Percentiles rank a stretch among this genome's conserved stretches.
Evolutionary conservation across 139 green algal species (phyloP).

Genomic region (Volvox africanus): DNA sequence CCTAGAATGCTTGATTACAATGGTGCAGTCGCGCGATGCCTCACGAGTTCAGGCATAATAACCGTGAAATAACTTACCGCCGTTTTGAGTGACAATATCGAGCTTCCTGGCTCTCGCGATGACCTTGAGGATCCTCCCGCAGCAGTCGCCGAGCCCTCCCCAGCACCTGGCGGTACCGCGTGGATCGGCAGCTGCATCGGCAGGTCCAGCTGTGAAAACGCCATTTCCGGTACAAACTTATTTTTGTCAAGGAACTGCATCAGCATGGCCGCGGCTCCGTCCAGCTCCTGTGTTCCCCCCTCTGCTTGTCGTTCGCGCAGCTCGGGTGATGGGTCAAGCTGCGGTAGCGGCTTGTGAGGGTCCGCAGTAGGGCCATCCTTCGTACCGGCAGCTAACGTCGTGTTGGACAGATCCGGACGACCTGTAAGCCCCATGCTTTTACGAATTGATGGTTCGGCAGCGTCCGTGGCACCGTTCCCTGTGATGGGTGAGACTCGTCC

Average conservation of each 20-base stretch:
- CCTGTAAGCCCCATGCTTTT: too few relatives aligned
- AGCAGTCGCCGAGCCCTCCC: neutral
- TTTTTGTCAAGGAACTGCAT: constrained; percentile 29
- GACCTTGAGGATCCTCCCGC: neutral
- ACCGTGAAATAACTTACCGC: neutral
- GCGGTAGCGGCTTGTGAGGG: neutral
- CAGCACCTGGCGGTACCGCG: neutral
- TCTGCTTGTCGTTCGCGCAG: neutral
- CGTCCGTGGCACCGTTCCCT: too few relatives aligned
- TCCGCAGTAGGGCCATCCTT: neutral
- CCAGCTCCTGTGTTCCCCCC: neutral
- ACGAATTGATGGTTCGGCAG: too few relatives aligned
- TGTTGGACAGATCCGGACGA: too few relatives aligned
- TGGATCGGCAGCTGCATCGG: constrained; percentile 9
- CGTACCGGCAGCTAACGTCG: too few relatives aligned
- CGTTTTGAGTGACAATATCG: neutral
- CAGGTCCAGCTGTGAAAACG: constrained; percentile 30
- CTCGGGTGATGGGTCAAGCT: neutral
- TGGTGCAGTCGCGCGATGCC: too few relatives aligned
- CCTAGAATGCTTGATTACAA: too few relatives aligned
- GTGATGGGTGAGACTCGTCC: too few relatives aligned
- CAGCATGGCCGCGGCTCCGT: neutral
- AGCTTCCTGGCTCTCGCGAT: constrained; percentile 1
- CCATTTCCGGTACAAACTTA: neutral
- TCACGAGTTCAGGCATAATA: too few relatives aligned